These are phyloP conservation scores for Aspergillus fumigatiaffinis DNA, from an alignment of 2,329 filamentous ascomycete genomes.

Conservation along the genomic window DNA sequence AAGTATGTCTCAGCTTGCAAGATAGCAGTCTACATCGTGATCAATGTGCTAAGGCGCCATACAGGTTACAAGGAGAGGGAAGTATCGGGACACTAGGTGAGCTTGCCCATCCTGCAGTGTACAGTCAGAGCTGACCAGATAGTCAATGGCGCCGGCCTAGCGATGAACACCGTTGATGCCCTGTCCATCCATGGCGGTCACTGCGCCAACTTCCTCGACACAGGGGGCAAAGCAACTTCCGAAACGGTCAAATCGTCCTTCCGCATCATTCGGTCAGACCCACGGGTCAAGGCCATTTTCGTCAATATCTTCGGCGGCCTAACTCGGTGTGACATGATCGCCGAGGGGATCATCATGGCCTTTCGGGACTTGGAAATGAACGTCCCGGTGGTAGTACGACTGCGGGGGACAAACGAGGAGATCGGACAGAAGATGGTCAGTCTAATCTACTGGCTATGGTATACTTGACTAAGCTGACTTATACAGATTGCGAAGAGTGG, in stretches of 20 bases:
- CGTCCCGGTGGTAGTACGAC: constrained; percentile 73
- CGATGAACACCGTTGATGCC: constrained; percentile 87
- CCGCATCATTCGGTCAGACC: constrained; percentile 66
- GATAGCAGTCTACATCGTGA: not conserved
- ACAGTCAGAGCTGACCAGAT: constrained; percentile 2
- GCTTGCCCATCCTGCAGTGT: not conserved
- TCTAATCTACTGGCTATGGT: constrained; percentile 5
- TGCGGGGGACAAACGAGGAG: constrained; percentile 71
- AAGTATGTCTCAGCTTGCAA: constrained; percentile 40
- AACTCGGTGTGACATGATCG: constrained; percentile 78
- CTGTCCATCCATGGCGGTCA: constrained; percentile 63
- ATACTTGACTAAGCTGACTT: constrained; percentile 7
- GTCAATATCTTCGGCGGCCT: constrained; percentile 69
- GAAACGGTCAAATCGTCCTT: constrained; percentile 77
- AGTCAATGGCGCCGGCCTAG: constrained; percentile 84
- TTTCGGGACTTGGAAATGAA: constrained; percentile 64
- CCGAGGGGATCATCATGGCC: constrained; percentile 67
- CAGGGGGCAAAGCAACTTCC: constrained; percentile 80
- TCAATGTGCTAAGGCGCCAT: not conserved
- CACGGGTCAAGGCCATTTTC: constrained; percentile 67
- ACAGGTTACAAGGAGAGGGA: constrained; percentile 46
- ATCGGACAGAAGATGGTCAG: constrained; percentile 62
- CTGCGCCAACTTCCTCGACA: constrained; percentile 83
- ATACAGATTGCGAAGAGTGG: constrained; percentile 61
- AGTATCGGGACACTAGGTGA: constrained; percentile 69